Evolutionary conservation across 805 yeast genomes (phyloP).

Genomic region (Candida morakotiae): DNA sequence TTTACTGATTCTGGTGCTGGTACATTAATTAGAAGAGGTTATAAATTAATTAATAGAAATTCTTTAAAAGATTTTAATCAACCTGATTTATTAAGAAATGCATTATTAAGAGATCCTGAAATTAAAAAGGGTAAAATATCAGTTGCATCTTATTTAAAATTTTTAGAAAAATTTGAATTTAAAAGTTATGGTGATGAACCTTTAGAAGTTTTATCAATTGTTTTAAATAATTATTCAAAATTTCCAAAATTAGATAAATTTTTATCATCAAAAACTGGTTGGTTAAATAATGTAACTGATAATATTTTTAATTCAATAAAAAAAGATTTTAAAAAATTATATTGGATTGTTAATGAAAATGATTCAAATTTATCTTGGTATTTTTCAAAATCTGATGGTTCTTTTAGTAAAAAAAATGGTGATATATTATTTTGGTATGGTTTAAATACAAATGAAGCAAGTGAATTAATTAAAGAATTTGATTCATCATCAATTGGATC

Average conservation of each 20-base stretch:
- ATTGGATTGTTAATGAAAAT: constrained; percentile 88
- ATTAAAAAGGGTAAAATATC: constrained; percentile 65
- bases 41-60: constrained; percentile 72
- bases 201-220: constrained; percentile 87
- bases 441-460: constrained; percentile 58
- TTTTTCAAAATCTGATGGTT: constrained; percentile 90
- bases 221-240: constrained; percentile 43
- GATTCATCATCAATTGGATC: constrained; percentile 32
- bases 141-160: constrained; percentile 77
- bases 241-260: constrained; percentile 80
- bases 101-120: constrained; percentile 72
- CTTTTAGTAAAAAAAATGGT: constrained; percentile 84
- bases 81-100: constrained; percentile 73
- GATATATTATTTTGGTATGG: constrained; percentile 95
- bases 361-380: constrained; percentile 90
- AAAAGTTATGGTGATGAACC: constrained; percentile 94
- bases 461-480: constrained; percentile 55
- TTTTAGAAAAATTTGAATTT: constrained; percentile 58
- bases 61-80: constrained; percentile 65
- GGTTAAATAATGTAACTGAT: constrained; percentile 97
- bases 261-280: constrained; percentile 81
- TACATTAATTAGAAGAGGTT: constrained; percentile 95
- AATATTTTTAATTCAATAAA: constrained; percentile 81
- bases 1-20: constrained; percentile 99
- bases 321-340: constrained; percentile 68